Conservation (phyloP, 768 basidiomycete genomes). For the Boletus rex-veris region DNA sequence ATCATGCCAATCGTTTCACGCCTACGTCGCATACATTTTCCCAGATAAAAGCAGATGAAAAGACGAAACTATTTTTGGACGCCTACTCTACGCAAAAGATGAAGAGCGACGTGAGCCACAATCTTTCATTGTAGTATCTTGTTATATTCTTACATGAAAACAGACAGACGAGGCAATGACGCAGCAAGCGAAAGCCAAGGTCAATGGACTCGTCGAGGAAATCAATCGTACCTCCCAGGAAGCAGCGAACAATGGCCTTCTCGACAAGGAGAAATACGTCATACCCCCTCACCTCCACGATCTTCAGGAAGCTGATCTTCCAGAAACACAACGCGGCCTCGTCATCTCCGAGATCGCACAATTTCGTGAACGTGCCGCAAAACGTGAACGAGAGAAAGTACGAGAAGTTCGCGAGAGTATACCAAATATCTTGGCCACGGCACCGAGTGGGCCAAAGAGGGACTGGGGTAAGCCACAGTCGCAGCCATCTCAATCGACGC, state of each 20-base stretch:
- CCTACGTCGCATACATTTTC: constrained; percentile 36
- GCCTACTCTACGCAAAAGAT: constrained; percentile 79
- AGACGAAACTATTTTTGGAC: constrained; percentile 84
- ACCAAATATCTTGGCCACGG: constrained; percentile 39
- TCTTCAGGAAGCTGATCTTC: constrained; percentile 93
- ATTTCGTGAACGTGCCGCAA: constrained; percentile 92
- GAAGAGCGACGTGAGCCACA: constrained; percentile 67
- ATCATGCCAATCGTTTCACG: constrained; percentile 19
- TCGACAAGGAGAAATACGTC: constrained; percentile 82
- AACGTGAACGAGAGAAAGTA: constrained; percentile 85
- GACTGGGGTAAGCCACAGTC: constrained; percentile 68
- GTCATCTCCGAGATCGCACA: constrained; percentile 96
- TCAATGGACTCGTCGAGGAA: constrained; percentile 64
- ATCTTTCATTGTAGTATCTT: not conserved
- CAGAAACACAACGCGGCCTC: constrained; percentile 86
- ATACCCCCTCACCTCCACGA: constrained; percentile 97
- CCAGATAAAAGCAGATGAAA: constrained; percentile 95
- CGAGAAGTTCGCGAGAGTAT: constrained; percentile 67
- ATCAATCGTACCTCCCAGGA: constrained; percentile 73
- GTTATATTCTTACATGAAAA: not conserved
- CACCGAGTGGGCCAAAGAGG: constrained; percentile 73
- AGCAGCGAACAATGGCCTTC: constrained; percentile 67
- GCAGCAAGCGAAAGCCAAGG: constrained; percentile 59
- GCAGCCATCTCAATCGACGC: constrained; percentile 35
- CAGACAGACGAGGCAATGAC: constrained; percentile 70